phyloP scores from a whole-genome alignment of 225 moss, liverwort and hornwort species.

The Straminergon stramineum region DNA sequence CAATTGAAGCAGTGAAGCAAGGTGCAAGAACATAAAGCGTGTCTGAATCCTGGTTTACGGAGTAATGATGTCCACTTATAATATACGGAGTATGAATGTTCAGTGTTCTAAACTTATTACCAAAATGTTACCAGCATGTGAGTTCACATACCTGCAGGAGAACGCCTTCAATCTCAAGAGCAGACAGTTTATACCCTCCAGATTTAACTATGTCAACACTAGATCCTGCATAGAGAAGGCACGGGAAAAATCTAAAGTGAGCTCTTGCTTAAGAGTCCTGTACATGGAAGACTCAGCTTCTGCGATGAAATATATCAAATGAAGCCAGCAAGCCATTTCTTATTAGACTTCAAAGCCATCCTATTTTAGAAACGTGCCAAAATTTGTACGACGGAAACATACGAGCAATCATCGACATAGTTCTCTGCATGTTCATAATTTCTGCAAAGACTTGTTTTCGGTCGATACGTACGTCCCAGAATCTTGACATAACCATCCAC shows the following conservation, averaged over 20 bases:
- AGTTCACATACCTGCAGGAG: slow-evolving; percentile 39
- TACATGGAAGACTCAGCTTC: neutral
- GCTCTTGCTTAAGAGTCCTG: neutral
- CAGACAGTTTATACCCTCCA: slow-evolving; percentile 61
- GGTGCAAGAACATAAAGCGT: neutral
- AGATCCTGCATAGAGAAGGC: slow-evolving; percentile 25
- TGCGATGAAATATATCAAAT: neutral
- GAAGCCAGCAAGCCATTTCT: neutral
- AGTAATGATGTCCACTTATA: neutral
- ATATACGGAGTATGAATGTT: neutral
- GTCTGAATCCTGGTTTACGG: neutral
- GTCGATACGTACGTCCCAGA: slow-evolving; percentile 64
- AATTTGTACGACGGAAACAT: neutral
- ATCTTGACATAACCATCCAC: slow-evolving; percentile 88
- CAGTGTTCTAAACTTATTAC: neutral
- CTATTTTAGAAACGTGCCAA: neutral
- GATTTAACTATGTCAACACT: slow-evolving; percentile 65
- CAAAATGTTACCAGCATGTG: neutral
- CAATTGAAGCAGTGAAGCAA: neutral
- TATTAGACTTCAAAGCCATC: neutral
- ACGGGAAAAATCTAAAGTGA: neutral
- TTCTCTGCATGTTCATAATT: neutral
- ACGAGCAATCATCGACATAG: neutral
- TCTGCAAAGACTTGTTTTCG: neutral
- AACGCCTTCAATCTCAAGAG: slow-evolving; percentile 55